Base-by-base conservation (phyloP, 2,329 filamentous ascomycete species). In the Orbilia blumenaviensis region DNA sequence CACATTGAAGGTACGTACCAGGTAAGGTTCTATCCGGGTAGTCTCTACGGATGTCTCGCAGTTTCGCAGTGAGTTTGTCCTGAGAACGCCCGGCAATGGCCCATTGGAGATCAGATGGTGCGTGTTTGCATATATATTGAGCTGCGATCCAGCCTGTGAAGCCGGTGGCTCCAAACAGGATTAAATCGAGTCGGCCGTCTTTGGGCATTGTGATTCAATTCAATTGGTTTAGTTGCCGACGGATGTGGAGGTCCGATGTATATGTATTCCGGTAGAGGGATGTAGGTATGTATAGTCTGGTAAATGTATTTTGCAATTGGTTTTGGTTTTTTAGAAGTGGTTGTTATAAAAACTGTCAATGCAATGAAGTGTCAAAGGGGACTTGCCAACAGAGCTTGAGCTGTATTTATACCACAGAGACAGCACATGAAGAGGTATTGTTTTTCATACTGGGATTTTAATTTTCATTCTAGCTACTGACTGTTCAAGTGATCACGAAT, bases 11-110 rank as follows among this genome's bases (percentile, higher is more conserved):
- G 5, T 18, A 42, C 83, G 80, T 87, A 92, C 91, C 88, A 81
- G 93, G 93, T 63, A 88, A 86, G 36, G 84, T 81, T 63, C 94
- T 89, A 82, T 96, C 89, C 1, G 89, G 85, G 81, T 91, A 91
- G 72, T 91, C 80, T 68, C 84, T 81, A 80, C 89, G 89, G 81
- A 94, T 86, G 66, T 92, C 88, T 62, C 89, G 85, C 6, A 89
- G 88, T 9, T 97, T 83, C 42, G 84, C 83, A 78, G 91, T 87
- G 3, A 98, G 86, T 82, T 97, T 97, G 56, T 86, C 84, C 56
- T 86, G 84, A n/a, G 92, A 94, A 25, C 94, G 91, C 29, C 94
- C 94, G 50, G 93, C 92, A 66, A 97, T 85, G 12, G 92, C 94
- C 94, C 94, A 97, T 84, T 89, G 93, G 77, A 96, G 83, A 81